phyloP scores from a whole-genome alignment of 192 early-diverging fungal genomes.

The Dissophora ornata region DNA sequence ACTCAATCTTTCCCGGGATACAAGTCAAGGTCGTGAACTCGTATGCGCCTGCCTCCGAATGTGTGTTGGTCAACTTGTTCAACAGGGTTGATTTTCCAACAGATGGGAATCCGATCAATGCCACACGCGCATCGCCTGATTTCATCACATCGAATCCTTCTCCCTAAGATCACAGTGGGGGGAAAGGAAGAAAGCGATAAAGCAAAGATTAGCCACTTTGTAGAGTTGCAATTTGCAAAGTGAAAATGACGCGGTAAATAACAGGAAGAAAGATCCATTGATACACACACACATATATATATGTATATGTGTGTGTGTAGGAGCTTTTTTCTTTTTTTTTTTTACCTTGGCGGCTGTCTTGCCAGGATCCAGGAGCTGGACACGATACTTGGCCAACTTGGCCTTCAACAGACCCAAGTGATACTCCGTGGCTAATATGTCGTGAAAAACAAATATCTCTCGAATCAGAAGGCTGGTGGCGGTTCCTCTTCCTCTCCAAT shows the following conservation, averaged over 20 bases:
- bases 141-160: conserved; percentile 99
- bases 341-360: conserved; percentile 65
- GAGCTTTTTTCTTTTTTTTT: too few relatives aligned
- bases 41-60: conserved; percentile 88
- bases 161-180: conserved; percentile 56
- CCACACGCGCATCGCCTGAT: conserved; percentile 95
- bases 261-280: too few relatives aligned
- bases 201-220: not conserved
- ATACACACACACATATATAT: too few relatives aligned
- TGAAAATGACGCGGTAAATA: too few relatives aligned
- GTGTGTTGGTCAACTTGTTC: conserved; percentile 90
- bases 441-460: too few relatives aligned
- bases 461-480: too few relatives aligned
- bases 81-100: conserved; percentile 99
- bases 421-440: conserved; percentile 91
- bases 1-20: conserved; percentile 94
- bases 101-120: conserved; percentile 97
- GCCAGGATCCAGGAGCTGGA: conserved; percentile 80
- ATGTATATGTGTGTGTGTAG: too few relatives aligned
- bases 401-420: conserved; percentile 98
- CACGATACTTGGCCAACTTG: conserved; percentile 88
- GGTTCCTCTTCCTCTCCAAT: too few relatives aligned
- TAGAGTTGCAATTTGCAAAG: too few relatives aligned
- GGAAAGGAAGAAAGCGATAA: not conserved
- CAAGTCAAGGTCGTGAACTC: conserved; percentile 98